A percentile compares a stretch with the other conserved stretches of the same genome.
These are phyloP conservation scores for Amanita exitialis DNA, from an alignment of 768 basidiomycete genomes.

Conservation along the genomic window DNA sequence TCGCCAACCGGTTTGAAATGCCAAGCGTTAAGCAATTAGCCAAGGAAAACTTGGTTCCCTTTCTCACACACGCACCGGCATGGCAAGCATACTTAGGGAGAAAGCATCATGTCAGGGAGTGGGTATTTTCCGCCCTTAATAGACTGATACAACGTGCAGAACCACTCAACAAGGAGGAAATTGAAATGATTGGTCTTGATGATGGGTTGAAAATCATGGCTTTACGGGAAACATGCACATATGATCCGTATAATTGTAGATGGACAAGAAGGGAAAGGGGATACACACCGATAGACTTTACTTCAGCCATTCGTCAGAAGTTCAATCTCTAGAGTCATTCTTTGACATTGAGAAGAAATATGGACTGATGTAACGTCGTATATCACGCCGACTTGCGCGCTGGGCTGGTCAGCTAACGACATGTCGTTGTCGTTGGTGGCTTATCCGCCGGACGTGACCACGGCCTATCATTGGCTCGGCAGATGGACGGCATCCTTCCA, in stretches of 20 bases:
- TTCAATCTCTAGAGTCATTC: neutral
- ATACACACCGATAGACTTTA: neutral
- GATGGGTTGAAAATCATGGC: constrained; percentile 3
- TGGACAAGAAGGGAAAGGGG: neutral
- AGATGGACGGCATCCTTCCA: no score
- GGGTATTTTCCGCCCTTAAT: neutral
- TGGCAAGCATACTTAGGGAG: neutral
- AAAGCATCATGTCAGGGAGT: constrained; percentile 2
- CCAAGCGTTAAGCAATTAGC: constrained; percentile 14
- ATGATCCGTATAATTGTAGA: neutral
- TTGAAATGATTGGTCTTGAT: neutral
- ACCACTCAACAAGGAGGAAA: neutral
- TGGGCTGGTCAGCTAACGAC: no score
- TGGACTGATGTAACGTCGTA: no score
- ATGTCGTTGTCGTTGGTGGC: no score
- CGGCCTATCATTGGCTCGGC: no score
- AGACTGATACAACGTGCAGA: constrained; percentile 1
- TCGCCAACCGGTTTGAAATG: constrained; percentile 22
- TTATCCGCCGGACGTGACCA: no score
- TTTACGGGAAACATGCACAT: neutral
- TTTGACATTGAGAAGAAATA: no score
- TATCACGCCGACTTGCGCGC: no score
- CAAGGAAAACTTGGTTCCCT: constrained; percentile 12
- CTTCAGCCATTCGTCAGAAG: neutral
- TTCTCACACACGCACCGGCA: neutral